Evolutionary conservation across 2,329 filamentous ascomycete genomes (phyloP).

Genomic region (Seiridium unicorne): DNA sequence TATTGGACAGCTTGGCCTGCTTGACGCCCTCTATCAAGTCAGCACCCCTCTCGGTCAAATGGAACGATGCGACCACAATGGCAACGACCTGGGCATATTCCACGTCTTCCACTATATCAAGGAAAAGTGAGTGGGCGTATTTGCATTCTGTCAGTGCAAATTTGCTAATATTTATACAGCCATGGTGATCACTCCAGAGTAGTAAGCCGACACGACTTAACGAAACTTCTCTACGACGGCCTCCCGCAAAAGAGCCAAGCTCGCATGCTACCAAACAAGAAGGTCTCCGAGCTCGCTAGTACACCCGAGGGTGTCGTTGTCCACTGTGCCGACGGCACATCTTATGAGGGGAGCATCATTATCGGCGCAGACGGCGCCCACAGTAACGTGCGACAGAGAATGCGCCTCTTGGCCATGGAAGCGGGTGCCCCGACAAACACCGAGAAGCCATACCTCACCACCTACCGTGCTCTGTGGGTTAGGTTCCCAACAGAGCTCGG

Average conservation of each 20-base stretch:
- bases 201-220: conserved; percentile 33
- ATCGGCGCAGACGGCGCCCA: conserved; percentile 43
- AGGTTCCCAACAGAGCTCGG: conserved; percentile 22
- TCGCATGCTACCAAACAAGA: conserved; percentile 17
- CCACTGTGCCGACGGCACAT: conserved; percentile 8
- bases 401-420: conserved; percentile 4
- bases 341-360: conserved; percentile 29
- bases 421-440: conserved; percentile 16
- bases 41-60: conserved; percentile 20
- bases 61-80: conserved; percentile 23
- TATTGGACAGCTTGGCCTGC: conserved; percentile 32
- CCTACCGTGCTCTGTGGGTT: conserved; percentile 33
- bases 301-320: conserved; percentile 6
- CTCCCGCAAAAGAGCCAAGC: conserved; percentile 22
- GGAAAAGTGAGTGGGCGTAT: conserved; percentile 18
- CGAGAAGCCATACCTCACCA: conserved; percentile 27
- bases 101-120: conserved; percentile 19
- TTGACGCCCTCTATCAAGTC: conserved; percentile 15
- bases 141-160: neutral
- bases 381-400: conserved; percentile 19
- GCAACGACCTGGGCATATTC: conserved; percentile 21
- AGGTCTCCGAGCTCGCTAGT: conserved; percentile 5
- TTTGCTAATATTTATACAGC: conserved; percentile 11
- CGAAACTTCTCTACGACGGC: conserved; percentile 28
- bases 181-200: conserved; percentile 24